phyloP scores from a whole-genome alignment of 2,329 filamentous ascomycete genomes.

The Metarhizium anisopliae region DNA sequence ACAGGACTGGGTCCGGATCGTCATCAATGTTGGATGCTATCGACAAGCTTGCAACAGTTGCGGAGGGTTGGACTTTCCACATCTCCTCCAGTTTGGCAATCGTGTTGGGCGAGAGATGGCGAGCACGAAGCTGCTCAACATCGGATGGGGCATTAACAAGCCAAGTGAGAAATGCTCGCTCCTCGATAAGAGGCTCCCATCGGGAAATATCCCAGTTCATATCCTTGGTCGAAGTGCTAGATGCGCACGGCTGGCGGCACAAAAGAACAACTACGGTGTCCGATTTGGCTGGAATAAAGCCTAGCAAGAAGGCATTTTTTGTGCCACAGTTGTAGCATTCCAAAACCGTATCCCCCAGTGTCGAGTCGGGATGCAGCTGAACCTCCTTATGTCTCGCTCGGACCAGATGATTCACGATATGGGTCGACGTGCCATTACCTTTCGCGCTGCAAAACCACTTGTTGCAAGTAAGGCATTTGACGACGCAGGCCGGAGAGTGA shows the following conservation, averaged over 20 bases:
- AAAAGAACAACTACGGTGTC: constrained; percentile 96
- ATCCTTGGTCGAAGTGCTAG: constrained; percentile 91
- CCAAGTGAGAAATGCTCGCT: constrained; percentile 91
- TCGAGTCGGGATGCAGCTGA: constrained; percentile 86
- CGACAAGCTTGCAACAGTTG: constrained; percentile 84
- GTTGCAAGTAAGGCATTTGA: constrained; percentile 90
- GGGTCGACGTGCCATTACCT: constrained; percentile 91
- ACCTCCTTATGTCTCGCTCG: constrained; percentile 98
- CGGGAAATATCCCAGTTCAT: constrained; percentile 99
- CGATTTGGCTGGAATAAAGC: constrained; percentile 97
- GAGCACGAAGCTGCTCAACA: constrained; percentile 88
- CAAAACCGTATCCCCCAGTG: constrained; percentile 88
- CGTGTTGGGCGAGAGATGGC: constrained; percentile 86
- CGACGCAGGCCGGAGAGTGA: constrained; percentile 88
- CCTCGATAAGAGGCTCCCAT: constrained; percentile 96
- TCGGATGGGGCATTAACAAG: constrained; percentile 84
- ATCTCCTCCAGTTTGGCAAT: constrained; percentile 95
- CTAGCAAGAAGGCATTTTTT: constrained; percentile 97
- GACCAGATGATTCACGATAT: constrained; percentile 97
- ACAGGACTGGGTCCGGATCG: constrained; percentile 82
- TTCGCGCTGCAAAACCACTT: constrained; percentile 99
- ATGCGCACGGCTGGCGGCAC: constrained; percentile 91
- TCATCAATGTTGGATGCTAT: constrained; percentile 89
- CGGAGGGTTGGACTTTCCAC: constrained; percentile 91
- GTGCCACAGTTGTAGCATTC: constrained; percentile 99